Conservation (phyloP, 139 green algal genomes). For the Mesostigma viride region DNA sequence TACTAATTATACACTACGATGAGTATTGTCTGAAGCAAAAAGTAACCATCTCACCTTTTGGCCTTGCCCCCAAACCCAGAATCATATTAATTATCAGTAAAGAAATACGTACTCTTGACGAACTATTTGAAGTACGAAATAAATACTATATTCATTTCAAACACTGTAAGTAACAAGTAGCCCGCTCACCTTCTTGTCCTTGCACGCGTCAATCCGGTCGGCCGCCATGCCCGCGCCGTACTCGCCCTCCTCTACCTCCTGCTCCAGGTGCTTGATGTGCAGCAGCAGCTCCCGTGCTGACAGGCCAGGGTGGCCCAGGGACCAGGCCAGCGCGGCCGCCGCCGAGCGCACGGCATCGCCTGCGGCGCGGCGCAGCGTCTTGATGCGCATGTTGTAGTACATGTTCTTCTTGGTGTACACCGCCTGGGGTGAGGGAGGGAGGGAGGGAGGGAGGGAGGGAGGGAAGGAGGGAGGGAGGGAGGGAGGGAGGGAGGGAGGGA, state of each 20-base stretch:
- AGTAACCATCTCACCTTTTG: too few relatives aligned
- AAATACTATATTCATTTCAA: too few relatives aligned
- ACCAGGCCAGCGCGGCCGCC: background rate
- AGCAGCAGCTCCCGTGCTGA: slow-evolving; percentile 12
- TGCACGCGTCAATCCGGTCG: too few relatives aligned
- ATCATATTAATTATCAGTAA: too few relatives aligned
- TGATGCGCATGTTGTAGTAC: slow-evolving; percentile 80
- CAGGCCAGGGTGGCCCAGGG: background rate
- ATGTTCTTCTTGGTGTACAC: slow-evolving; percentile 64
- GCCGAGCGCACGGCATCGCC: slow-evolving; percentile 5
- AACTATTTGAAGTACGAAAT: too few relatives aligned
- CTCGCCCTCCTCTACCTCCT: slow-evolving; percentile 29
- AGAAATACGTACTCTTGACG: too few relatives aligned
- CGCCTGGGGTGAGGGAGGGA: background rate
- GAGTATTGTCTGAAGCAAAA: too few relatives aligned
- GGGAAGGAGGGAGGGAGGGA: background rate
- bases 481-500: background rate
- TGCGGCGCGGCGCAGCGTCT: slow-evolving; percentile 47
- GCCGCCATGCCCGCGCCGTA: too few relatives aligned
- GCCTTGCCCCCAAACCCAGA: too few relatives aligned
- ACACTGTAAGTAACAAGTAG: too few relatives aligned
- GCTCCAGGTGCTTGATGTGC: slow-evolving; percentile 31
- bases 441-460: background rate
- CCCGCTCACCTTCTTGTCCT: too few relatives aligned
- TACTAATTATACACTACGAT: too few relatives aligned